Evolutionary conservation across 2,329 filamentous ascomycete genomes (phyloP).

Genomic region (Emmonsiellopsis sp.): DNA sequence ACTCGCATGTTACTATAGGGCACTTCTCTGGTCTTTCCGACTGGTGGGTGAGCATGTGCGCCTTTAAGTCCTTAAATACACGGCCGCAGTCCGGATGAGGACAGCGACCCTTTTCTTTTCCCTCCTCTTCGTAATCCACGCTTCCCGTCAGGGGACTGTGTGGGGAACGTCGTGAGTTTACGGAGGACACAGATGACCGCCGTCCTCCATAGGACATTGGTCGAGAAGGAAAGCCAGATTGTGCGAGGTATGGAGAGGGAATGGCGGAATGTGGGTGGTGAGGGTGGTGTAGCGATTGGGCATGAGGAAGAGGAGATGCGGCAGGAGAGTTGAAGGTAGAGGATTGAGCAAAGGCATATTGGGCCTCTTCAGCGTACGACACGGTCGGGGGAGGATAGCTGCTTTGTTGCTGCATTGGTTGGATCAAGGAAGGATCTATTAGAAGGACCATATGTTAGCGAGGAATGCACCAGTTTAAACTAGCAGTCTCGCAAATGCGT

Average conservation of each 20-base stretch:
- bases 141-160: constrained; percentile 51
- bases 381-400: constrained; percentile 22
- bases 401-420: constrained; percentile 34
- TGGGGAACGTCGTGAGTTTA: constrained; percentile 55
- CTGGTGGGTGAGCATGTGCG: constrained; percentile 90
- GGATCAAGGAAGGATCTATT: constrained; percentile 50
- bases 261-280: constrained; percentile 14
- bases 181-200: constrained; percentile 60
- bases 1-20: constrained; percentile 84
- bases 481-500: too few species aligned
- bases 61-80: constrained; percentile 82
- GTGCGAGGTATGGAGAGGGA: constrained; percentile 57
- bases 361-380: constrained; percentile 25
- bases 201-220: constrained; percentile 39
- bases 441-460: constrained; percentile 2
- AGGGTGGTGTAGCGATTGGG: constrained; percentile 18
- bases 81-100: constrained; percentile 76
- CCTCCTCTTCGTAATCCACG: constrained; percentile 54
- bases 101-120: constrained; percentile 58
- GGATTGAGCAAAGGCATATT: constrained; percentile 19
- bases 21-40: constrained; percentile 88
- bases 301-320: constrained; percentile 12
- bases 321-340: constrained; percentile 23
- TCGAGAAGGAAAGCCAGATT: constrained; percentile 47
- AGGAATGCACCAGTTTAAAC: neutral